phyloP scores from a whole-genome alignment of 2,329 filamentous ascomycete species.

The Leptographium flavum region DNA sequence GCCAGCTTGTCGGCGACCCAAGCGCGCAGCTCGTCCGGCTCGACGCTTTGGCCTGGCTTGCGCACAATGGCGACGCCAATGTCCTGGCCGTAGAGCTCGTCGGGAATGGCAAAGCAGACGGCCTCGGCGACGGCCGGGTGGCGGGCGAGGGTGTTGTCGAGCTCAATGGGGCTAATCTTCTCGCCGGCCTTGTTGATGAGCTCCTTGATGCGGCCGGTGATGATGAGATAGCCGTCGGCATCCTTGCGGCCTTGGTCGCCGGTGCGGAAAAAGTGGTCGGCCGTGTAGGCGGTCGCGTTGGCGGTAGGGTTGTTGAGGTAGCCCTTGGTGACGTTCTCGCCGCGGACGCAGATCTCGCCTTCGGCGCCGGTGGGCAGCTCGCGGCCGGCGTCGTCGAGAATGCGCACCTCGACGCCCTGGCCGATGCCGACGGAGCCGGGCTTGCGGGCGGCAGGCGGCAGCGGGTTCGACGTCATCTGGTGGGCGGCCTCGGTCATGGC shows the following conservation, averaged over 20 bases:
- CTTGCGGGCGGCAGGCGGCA: slow-evolving; percentile 57
- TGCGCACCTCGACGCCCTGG: slow-evolving; percentile 69
- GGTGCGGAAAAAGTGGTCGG: slow-evolving; percentile 71
- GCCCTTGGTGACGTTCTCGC: slow-evolving; percentile 71
- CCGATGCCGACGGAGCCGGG: slow-evolving; percentile 73
- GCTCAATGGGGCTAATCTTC: slow-evolving; percentile 78
- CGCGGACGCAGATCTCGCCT: slow-evolving; percentile 71
- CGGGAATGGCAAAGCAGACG: slow-evolving; percentile 70
- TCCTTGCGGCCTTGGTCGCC: slow-evolving; percentile 77
- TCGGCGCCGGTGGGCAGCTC: slow-evolving; percentile 55
- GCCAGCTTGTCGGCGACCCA: slow-evolving; percentile 59
- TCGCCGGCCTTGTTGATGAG: slow-evolving; percentile 84
- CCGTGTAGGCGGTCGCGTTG: slow-evolving; percentile 60
- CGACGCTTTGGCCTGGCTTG: slow-evolving; percentile 45
- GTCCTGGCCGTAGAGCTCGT: slow-evolving; percentile 74
- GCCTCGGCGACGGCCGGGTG: slow-evolving; percentile 62
- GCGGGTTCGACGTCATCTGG: slow-evolving; percentile 67
- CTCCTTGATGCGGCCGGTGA: slow-evolving; percentile 88
- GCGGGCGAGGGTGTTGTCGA: slow-evolving; percentile 69
- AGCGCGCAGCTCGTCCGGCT: slow-evolving; percentile 45
- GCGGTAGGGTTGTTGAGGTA: slow-evolving; percentile 74
- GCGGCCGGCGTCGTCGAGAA: slow-evolving; percentile 55
- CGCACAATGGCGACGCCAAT: slow-evolving; percentile 64
- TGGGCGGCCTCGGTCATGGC: slow-evolving; percentile 87
- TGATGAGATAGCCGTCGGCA: slow-evolving; percentile 66